phyloP scores from a whole-genome alignment of 169 alveolate genomes.

The Plasmodium ovale region DNA sequence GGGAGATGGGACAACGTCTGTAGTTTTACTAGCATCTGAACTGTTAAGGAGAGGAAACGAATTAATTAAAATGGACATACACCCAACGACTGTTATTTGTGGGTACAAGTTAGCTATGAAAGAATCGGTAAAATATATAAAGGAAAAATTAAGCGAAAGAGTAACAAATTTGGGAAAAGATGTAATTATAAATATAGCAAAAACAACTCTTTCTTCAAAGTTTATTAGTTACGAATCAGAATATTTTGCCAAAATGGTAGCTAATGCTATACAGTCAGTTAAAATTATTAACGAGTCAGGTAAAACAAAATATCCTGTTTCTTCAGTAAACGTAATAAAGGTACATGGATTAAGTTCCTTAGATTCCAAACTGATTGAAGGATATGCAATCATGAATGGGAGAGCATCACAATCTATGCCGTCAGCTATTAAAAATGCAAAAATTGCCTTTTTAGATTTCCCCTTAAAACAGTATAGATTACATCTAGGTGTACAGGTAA shows the following conservation, averaged over 20 bases:
- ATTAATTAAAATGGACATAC: slow-evolving; percentile 96
- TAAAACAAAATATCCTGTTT: slow-evolving; percentile 96
- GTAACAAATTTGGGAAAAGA: slow-evolving; percentile 90
- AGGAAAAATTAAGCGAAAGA: slow-evolving; percentile 91
- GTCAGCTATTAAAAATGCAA: slow-evolving; percentile 93
- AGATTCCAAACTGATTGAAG: slow-evolving; percentile 93
- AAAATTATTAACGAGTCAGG: slow-evolving; percentile 89
- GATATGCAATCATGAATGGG: slow-evolving; percentile 95
- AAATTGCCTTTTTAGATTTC: slow-evolving; percentile 98
- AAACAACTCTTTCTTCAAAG: slow-evolving; percentile 96
- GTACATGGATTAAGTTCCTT: slow-evolving; percentile 96
- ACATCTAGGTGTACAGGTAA: slow-evolving; percentile 96
- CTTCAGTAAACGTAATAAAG: slow-evolving; percentile 94
- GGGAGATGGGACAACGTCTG: slow-evolving; percentile 99
- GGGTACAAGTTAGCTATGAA: slow-evolving; percentile 96
- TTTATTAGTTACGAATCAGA: slow-evolving; percentile 95
- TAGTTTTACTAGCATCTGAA: slow-evolving; percentile 99
- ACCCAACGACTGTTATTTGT: slow-evolving; percentile 97
- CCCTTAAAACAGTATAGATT: slow-evolving; percentile 96
- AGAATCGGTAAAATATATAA: slow-evolving; percentile 96
- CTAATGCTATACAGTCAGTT: slow-evolving; percentile 94
- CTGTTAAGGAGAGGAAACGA: slow-evolving; percentile 96
- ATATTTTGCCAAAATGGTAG: slow-evolving; percentile 95
- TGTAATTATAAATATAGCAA: slow-evolving; percentile 93
- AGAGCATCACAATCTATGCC: slow-evolving; percentile 98